phyloP scores from a whole-genome alignment of 2,329 filamentous ascomycete genomes.

The Daldinia eschscholtzii region DNA sequence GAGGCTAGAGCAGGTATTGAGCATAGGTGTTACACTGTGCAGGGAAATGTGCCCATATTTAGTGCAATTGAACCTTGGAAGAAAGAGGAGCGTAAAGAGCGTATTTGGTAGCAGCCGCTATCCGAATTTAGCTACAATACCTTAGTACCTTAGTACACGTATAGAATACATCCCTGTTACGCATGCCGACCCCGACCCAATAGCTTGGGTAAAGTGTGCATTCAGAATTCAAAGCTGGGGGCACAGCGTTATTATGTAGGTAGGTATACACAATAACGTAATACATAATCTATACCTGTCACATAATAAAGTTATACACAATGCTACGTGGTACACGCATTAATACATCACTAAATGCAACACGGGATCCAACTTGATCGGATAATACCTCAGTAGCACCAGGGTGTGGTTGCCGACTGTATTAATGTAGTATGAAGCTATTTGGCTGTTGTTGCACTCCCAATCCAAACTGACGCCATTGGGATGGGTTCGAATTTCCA shows the following conservation, averaged over 20 bases:
- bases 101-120: constrained; percentile 1
- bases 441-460: constrained; percentile 7
- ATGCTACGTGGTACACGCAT: neutral
- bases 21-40: neutral
- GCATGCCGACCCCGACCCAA: constrained; percentile 19
- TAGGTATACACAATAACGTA: too few species aligned
- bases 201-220: constrained; percentile 11
- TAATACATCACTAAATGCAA: neutral
- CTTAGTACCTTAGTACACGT: neutral
- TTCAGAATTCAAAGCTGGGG: neutral
- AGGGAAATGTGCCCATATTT: neutral
- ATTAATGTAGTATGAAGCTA: constrained; percentile 9
- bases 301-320: too few species aligned
- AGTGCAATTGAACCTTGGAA: neutral
- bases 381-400: constrained; percentile 9
- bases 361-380: neutral
- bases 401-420: constrained; percentile 13
- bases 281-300: too few species aligned
- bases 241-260: neutral
- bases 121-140: neutral
- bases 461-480: constrained; percentile 32
- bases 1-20: neutral
- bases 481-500: constrained; percentile 13
- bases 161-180: neutral
- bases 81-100: neutral